phyloP scores from a whole-genome alignment of 1,284 basidiomycete species.

The Violaceomyces palustris region DNA sequence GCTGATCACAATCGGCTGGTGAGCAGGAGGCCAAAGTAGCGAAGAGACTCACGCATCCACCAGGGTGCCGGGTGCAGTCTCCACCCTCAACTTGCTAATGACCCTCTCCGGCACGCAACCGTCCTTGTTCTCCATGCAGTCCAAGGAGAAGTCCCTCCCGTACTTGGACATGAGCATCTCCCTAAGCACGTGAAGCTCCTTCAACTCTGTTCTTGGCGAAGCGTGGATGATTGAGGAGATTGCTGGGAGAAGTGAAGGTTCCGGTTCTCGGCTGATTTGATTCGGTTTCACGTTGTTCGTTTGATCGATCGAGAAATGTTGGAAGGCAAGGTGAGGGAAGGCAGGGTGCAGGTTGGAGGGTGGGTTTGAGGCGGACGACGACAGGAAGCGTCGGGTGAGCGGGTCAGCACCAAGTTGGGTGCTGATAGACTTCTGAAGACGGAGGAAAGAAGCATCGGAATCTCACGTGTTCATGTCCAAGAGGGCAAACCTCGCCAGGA shows the following conservation, averaged over 20 bases:
- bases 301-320: too few species aligned
- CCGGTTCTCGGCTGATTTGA: conserved; percentile 77
- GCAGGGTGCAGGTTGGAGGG: neutral
- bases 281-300: too few species aligned
- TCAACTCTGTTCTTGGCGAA: conserved; percentile 67
- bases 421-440: too few species aligned
- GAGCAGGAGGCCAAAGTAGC: too few species aligned
- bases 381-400: too few species aligned
- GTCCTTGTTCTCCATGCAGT: conserved; percentile 75
- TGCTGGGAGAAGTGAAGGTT: conserved; percentile 71
- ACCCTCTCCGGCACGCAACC: conserved; percentile 74
- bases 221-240: conserved; percentile 77
- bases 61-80: conserved; percentile 67
- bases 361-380: too few species aligned
- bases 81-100: conserved; percentile 65
- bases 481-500: conserved; percentile 86
- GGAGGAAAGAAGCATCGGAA: too few species aligned
- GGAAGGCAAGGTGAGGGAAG: too few species aligned
- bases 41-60: conserved; percentile 61
- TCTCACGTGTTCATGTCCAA: conserved; percentile 71
- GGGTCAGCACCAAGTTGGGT: too few species aligned
- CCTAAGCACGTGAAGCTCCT: conserved; percentile 82
- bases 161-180: conserved; percentile 93
- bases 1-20: too few species aligned
- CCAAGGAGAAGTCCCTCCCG: conserved; percentile 73